These are phyloP conservation scores for Conticribra weissflogii DNA, from an alignment of 108 stramenopile genomes.

Conservation along the genomic window DNA sequence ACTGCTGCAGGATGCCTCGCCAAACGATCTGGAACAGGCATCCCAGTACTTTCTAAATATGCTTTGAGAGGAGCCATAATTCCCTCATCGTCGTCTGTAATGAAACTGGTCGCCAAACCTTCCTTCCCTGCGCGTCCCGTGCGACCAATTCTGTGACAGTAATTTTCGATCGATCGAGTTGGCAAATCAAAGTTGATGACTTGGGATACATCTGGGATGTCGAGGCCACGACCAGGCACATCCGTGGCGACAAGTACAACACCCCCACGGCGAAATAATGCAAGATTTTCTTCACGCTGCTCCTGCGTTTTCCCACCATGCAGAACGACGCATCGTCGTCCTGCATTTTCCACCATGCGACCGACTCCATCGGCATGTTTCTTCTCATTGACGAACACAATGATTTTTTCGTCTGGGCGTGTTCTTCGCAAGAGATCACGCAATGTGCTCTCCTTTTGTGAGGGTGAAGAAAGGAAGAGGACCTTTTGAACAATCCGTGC, in stretches of 20 bases:
- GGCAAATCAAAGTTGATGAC: conserved; percentile 98
- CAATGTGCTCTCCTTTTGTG: conserved; percentile 83
- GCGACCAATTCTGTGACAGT: conserved; percentile 97
- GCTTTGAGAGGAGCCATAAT: conserved; percentile 85
- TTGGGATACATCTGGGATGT: conserved; percentile 95
- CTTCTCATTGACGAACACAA: conserved; percentile 99
- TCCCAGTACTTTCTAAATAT: conserved; percentile 85
- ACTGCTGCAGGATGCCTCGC: conserved; percentile 76
- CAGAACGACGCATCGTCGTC: conserved; percentile 81
- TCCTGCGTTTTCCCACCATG: conserved; percentile 98
- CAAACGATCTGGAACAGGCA: conserved; percentile 73
- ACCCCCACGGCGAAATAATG: conserved; percentile 77
- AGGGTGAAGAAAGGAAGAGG: conserved; percentile 75
- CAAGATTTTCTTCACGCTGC: conserved; percentile 95
- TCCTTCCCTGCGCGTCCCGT: conserved; percentile 98
- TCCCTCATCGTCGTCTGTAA: conserved; percentile 92
- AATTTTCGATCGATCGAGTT: conserved; percentile 89
- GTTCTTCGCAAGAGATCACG: conserved; percentile 53
- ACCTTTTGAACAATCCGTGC: conserved; percentile 91
- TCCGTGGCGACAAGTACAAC: conserved; percentile 93
- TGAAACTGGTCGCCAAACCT: conserved; percentile 92
- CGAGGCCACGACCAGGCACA: conserved; percentile 96
- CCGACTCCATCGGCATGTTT: conserved; percentile 86
- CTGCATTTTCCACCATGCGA: conserved; percentile 75
- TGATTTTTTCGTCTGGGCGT: conserved; percentile 75